Percentiles rank a stretch among this genome's conserved stretches.
Evolutionary conservation across 1,139 yeast genomes (phyloP).

Genomic region (Yamadazyma atlantica): DNA sequence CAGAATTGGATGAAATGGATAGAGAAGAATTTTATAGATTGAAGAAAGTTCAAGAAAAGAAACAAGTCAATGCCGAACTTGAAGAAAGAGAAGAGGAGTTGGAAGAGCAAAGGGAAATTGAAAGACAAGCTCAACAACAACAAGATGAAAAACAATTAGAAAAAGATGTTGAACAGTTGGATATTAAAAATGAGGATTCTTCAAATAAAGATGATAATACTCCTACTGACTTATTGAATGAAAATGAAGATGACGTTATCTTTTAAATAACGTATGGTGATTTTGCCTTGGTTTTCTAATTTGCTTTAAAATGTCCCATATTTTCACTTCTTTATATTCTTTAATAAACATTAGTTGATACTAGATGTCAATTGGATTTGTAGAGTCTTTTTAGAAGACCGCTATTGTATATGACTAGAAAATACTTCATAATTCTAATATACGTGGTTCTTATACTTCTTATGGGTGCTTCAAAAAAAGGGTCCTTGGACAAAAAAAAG

Average conservation of each 20-base stretch:
- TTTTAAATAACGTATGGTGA: constrained; percentile 20
- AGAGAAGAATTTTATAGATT: constrained; percentile 96
- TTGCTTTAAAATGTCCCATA: neutral
- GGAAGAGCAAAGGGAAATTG: constrained; percentile 33
- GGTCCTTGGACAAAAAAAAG: constrained; percentile 5
- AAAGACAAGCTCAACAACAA: constrained; percentile 17
- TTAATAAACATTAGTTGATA: neutral
- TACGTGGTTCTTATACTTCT: too few species aligned
- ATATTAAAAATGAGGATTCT: constrained; percentile 13
- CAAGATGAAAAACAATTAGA: constrained; percentile 17
- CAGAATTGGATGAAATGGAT: constrained; percentile 95
- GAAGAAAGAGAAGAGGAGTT: constrained; percentile 52
- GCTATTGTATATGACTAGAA: neutral
- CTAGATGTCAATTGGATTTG: too few species aligned
- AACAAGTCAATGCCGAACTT: constrained; percentile 72
- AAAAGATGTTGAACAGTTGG: constrained; percentile 25
- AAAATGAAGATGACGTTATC: constrained; percentile 45
- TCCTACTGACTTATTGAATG: constrained; percentile 31
- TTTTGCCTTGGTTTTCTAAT: neutral
- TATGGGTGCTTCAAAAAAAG: neutral
- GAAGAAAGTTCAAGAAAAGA: constrained; percentile 96
- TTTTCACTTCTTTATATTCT: constrained; percentile 1
- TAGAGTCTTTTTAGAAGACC: too few species aligned
- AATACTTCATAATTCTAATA: too few species aligned
- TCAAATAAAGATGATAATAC: constrained; percentile 11